Evolutionary conservation across 257 asterid species (phyloP), one percentile per base, ranked within the genome.

Genomic region (Penstemon eatonii): DNA sequence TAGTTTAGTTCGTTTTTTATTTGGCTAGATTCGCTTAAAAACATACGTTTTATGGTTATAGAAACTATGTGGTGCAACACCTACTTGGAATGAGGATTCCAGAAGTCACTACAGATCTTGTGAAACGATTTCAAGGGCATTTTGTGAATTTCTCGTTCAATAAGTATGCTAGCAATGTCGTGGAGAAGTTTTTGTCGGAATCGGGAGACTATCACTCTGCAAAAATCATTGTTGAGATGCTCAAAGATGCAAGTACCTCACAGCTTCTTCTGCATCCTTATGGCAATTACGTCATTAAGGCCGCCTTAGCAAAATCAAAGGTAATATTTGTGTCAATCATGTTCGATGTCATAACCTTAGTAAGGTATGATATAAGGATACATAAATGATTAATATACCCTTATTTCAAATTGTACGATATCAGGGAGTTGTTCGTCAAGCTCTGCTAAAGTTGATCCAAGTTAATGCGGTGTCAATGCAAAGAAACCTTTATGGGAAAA

Each of bases 51-150:
- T 71, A 68, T 8, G 33, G 53, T 39, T 74, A 2, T 54, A 92
- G 98, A 47, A 92, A 92, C 82, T 92, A 89, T 50, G 98, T 92
- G 69, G 86, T 89, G 75, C 98, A 92, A 78, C 85, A 81, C 70
- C 79, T 89, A 66, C 77, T 89, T 37, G 90, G 82, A 5, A 49
- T 75, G 79, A 81, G 75, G 65, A 75, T 80, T 8, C 89, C 78
- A 4, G 76, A 72, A 59, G 84, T 77, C 42, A 73, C 82, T 4
- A 67, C 44, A 13, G 55, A 62, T 65, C 83, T 92, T 15, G 8
- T 84, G 65, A 74, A 67, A 62, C 76, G 45, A 60, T 83, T 87
- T 63, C 76, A 61, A 66, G 92, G 90, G 56, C 67, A 41, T 72
- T 87, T 87, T 59, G 67, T 64, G 49, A 18, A 67, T 44, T 84